These are phyloP conservation scores for Diaporthe longicolla DNA, from an alignment of 2,329 filamentous ascomycete species.

Conservation along the genomic window DNA sequence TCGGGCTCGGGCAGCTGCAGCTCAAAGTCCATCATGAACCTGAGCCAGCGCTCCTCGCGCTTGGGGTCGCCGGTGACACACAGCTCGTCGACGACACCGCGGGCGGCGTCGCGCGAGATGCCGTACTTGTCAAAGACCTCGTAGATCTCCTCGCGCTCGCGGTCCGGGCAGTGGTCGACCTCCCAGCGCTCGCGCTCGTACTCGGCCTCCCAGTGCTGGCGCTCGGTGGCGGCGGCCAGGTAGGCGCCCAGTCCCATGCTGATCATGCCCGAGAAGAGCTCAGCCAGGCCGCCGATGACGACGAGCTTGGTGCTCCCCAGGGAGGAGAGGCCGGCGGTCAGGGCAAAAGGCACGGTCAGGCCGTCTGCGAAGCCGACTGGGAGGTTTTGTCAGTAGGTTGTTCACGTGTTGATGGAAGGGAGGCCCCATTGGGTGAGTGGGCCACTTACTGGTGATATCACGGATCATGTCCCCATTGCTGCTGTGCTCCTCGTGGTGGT, in stretches of 20 bases:
- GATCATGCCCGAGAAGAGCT: conserved; percentile 82
- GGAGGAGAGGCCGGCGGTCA: conserved; percentile 80
- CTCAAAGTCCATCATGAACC: conserved; percentile 73
- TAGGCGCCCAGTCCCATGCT: conserved; percentile 85
- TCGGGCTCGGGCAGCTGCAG: conserved; percentile 62
- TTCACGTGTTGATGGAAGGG: neutral
- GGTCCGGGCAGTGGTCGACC: conserved; percentile 58
- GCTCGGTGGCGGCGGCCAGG: conserved; percentile 74
- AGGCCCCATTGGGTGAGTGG: no score
- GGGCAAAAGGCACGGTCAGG: conserved; percentile 83
- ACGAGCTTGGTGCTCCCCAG: conserved; percentile 76
- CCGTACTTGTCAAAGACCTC: conserved; percentile 61
- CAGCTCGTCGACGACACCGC: conserved; percentile 65
- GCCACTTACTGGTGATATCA: conserved; percentile 69
- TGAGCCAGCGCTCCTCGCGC: conserved; percentile 62
- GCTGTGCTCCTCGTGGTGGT: conserved; percentile 46
- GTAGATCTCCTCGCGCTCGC: conserved; percentile 64
- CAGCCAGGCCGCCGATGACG: conserved; percentile 80
- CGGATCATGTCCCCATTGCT: conserved; percentile 64
- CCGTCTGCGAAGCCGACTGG: conserved; percentile 80
- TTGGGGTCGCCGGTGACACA: conserved; percentile 53
- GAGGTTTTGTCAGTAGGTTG: neutral
- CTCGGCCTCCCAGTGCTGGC: conserved; percentile 64
- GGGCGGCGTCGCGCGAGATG: conserved; percentile 58
- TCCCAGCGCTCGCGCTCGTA: conserved; percentile 61